These are phyloP conservation scores for Diaporthe aspalathi DNA, from an alignment of 2,329 filamentous ascomycete genomes.

Conservation along the genomic window DNA sequence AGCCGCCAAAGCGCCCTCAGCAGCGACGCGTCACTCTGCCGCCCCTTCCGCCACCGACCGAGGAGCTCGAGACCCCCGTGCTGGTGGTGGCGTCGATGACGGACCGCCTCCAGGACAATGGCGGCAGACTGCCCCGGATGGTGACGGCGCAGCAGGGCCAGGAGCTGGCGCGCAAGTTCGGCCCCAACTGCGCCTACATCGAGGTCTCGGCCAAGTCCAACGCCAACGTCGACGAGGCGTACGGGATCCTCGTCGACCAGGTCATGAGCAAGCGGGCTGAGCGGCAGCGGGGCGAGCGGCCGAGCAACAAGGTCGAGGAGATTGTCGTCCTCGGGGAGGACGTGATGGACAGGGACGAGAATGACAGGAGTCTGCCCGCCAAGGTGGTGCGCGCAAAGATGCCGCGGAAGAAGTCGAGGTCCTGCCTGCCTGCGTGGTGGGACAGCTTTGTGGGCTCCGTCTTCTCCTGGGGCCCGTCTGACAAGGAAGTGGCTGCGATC, in stretches of 20 bases:
- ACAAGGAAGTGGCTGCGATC: slow-evolving; percentile 14
- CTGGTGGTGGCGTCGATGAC: slow-evolving; percentile 31
- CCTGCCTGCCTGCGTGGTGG: slow-evolving; percentile 31
- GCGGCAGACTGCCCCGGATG: slow-evolving; percentile 28
- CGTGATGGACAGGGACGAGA: slow-evolving; percentile 1
- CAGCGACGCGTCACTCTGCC: not conserved
- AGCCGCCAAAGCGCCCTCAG: not conserved
- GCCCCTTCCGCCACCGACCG: not conserved
- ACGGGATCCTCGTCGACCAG: slow-evolving; percentile 29
- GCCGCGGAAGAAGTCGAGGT: not conserved
- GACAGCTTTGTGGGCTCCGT: not conserved
- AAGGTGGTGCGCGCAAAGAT: not conserved
- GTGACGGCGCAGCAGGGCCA: slow-evolving; percentile 26
- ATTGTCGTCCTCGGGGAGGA: not conserved
- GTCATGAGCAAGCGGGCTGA: slow-evolving; percentile 27
- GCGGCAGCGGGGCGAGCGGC: not conserved
- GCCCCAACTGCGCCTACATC: slow-evolving; percentile 30
- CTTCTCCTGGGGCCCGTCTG: not conserved
- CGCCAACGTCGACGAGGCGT: slow-evolving; percentile 36
- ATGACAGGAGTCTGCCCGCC: slow-evolving; percentile 18
- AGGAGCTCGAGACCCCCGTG: slow-evolving; percentile 20
- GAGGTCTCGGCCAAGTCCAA: slow-evolving; percentile 35
- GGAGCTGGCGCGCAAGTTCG: slow-evolving; percentile 31
- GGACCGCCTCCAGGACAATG: slow-evolving; percentile 26
- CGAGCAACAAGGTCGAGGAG: not conserved